Conservation (phyloP, 1,139 yeast genomes). For the Pichia sp. region DNA sequence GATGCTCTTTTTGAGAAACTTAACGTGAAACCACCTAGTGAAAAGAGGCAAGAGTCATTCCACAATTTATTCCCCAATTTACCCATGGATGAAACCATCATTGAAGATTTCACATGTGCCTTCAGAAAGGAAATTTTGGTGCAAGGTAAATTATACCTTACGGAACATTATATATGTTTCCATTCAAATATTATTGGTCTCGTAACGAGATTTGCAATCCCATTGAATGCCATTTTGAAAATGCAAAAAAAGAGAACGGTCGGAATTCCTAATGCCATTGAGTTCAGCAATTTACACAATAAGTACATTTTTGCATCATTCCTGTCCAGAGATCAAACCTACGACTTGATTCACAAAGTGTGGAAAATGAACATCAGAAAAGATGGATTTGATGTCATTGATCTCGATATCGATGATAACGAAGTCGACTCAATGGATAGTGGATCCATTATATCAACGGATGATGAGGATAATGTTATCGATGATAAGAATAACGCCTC, state of each 20-base stretch:
- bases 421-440: slow-evolving; percentile 20
- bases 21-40: slow-evolving; percentile 21
- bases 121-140: slow-evolving; percentile 57
- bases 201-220: slow-evolving; percentile 60
- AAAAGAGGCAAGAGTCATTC: slow-evolving; percentile 53
- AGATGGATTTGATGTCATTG: slow-evolving; percentile 12
- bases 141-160: slow-evolving; percentile 64
- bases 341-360: slow-evolving; percentile 51
- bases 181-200: slow-evolving; percentile 70
- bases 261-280: slow-evolving; percentile 68
- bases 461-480: slow-evolving; percentile 18
- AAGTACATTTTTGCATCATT: slow-evolving; percentile 70
- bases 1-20: slow-evolving; percentile 14
- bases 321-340: slow-evolving; percentile 58
- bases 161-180: slow-evolving; percentile 55
- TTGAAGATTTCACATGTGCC: slow-evolving; percentile 69
- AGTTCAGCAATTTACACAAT: slow-evolving; percentile 62
- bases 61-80: slow-evolving; percentile 54
- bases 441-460: slow-evolving; percentile 16
- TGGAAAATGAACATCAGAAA: slow-evolving; percentile 36
- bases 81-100: slow-evolving; percentile 44
- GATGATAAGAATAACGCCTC: background rate
- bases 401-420: slow-evolving; percentile 21
- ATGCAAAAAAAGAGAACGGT: slow-evolving; percentile 70
- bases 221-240: slow-evolving; percentile 62